Base-by-base conservation (phyloP, 2,329 filamentous ascomycete species). In the Cladosporium sp. region DNA sequence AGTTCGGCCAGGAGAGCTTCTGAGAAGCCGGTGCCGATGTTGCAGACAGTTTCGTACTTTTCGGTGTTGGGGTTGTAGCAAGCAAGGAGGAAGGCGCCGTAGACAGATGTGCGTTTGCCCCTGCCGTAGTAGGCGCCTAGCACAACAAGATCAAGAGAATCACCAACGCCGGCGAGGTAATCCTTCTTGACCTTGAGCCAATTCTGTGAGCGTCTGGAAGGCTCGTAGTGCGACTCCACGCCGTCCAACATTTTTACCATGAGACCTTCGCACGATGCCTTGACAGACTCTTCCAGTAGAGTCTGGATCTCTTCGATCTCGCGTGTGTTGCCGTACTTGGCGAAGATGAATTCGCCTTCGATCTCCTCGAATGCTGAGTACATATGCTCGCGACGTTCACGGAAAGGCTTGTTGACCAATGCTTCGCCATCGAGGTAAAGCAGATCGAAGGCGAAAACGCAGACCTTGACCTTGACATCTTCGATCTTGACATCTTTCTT, bases 211-310 rank as follows among this genome's bases (percentile, higher is more conserved):
- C 94, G 88, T 72, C 96, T 96, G 68, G 90, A 96, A 19, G 94
- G 94, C 75, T 97, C 93, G 71, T 99, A 99, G 66, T 90, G 90
- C 65, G 90, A 96, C 74, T 97, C 93, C 6, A 83, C 79, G 0
- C 93, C 94, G 71, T 97, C 93, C 59, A 99, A 77, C 94, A 99
- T 99, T 79, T 99, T 99, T 13, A 99, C 94, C 94, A 99, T 99
- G 54, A 99, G 79, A 10, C 94, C 94, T 77, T 99, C 94, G 70
- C 94, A 99, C 0, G 91, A 95, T 2, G 92, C 90, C 73, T 96
- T 96, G 62, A 99, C 89, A 67, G 90, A 94, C 59, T 97, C 93
- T 68, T 99, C 94, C 2, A 99, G 81, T 67, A 99, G 89, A 1
- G 80, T 82, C 70, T 97, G 93, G 56, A 99, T 99, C 68, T 96